phyloP scores from a whole-genome alignment of 2,329 filamentous ascomycete genomes.

The Daldinia eschscholtzii region DNA sequence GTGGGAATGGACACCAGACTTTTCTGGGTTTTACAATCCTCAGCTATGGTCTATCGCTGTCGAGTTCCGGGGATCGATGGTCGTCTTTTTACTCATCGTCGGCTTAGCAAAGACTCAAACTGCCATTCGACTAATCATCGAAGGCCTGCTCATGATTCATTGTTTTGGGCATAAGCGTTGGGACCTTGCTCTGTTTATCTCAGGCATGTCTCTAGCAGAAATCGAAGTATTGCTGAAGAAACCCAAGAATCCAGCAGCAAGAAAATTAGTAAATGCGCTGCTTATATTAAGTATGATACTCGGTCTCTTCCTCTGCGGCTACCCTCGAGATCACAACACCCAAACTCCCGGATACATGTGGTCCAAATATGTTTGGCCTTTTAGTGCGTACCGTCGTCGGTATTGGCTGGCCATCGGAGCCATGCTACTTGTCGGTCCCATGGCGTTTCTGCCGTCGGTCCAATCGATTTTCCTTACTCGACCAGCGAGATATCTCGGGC shows the following conservation, averaged over 20 bases:
- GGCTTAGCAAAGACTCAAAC: conserved; percentile 49
- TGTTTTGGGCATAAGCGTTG: conserved; percentile 50
- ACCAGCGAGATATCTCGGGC: conserved; percentile 67
- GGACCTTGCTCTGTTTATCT: conserved; percentile 50
- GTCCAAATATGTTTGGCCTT: conserved; percentile 50
- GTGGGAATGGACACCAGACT: conserved; percentile 49
- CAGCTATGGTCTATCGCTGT: conserved; percentile 55
- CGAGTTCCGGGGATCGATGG: conserved; percentile 54
- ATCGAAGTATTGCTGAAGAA: conserved; percentile 47
- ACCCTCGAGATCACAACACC: conserved; percentile 48
- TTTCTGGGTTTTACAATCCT: conserved; percentile 52
- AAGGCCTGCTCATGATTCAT: conserved; percentile 44
- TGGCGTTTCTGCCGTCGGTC: conserved; percentile 46
- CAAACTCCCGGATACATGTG: conserved; percentile 49
- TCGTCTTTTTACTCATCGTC: conserved; percentile 51
- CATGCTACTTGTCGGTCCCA: conserved; percentile 54
- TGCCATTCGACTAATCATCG: conserved; percentile 46
- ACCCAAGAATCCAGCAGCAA: conserved; percentile 37
- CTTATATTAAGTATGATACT: conserved; percentile 44
- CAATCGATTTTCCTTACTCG: conserved; percentile 48
- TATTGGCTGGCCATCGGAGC: conserved; percentile 52
- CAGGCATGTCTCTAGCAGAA: conserved; percentile 50
- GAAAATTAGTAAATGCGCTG: conserved; percentile 41
- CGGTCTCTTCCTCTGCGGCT: conserved; percentile 49
- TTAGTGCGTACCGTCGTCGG: conserved; percentile 49